These are phyloP conservation scores for Neurospora sp. DNA, from an alignment of 495 filamentous ascomycete genomes.

Conservation along the genomic window DNA sequence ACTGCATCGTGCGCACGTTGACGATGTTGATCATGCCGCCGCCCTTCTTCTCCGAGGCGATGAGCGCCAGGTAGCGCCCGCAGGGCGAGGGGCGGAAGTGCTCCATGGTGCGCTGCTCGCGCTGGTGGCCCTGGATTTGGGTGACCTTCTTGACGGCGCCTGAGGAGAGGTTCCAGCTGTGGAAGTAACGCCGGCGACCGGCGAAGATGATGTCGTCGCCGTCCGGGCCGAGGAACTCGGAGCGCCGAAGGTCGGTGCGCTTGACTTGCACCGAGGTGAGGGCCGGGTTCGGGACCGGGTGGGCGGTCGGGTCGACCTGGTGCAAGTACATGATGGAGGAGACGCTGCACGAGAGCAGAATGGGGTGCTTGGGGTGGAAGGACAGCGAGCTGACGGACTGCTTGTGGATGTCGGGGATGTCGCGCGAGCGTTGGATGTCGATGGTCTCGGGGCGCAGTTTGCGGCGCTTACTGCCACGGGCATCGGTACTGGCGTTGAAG, in stretches of 20 bases:
- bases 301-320: conserved; percentile 66
- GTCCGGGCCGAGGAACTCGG: conserved; percentile 56
- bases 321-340: conserved; percentile 80
- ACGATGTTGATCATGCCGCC: conserved; percentile 83
- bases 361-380: conserved; percentile 81
- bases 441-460: conserved; percentile 78
- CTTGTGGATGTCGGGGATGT: conserved; percentile 43
- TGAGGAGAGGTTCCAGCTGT: conserved; percentile 79
- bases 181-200: conserved; percentile 82
- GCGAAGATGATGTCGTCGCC: conserved; percentile 70
- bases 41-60: conserved; percentile 68
- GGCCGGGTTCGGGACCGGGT: conserved; percentile 69
- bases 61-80: conserved; percentile 72
- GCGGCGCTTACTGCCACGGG: conserved; percentile 37
- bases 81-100: conserved; percentile 75
- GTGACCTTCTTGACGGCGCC: conserved; percentile 71
- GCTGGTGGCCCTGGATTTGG: conserved; percentile 68
- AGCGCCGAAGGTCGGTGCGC: conserved; percentile 67
- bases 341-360: conserved; percentile 79
- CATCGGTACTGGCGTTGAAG: conserved; percentile 28
- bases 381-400: conserved; percentile 73
- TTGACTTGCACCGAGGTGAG: conserved; percentile 83
- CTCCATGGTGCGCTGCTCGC: conserved; percentile 86
- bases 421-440: conserved; percentile 59
- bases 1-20: conserved; percentile 72